Evolutionary conservation across 306 rosid species (phyloP).

Genomic region (Sicyos edulis): DNA sequence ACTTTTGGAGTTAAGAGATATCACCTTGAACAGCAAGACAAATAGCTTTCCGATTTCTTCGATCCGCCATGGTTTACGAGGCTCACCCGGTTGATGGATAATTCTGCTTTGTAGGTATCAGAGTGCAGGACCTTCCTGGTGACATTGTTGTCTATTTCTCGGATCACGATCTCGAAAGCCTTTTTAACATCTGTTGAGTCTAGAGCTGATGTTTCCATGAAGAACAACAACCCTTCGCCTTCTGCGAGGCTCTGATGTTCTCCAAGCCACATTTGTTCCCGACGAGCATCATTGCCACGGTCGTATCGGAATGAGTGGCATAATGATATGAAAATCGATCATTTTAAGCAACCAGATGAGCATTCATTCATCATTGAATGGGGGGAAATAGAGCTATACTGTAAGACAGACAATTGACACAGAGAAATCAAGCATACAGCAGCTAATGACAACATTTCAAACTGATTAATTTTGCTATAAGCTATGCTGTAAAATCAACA

Average conservation of each 20-base stretch:
- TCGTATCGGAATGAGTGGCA: constrained; percentile 90
- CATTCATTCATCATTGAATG: neutral
- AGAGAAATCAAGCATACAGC: neutral
- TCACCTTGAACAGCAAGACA: constrained; percentile 84
- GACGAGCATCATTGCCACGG: constrained; percentile 82
- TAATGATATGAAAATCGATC: constrained; percentile 18
- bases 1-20: neutral
- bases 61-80: constrained; percentile 56
- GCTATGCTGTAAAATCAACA: neutral
- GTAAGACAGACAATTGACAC: neutral
- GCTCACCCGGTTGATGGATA: constrained; percentile 80
- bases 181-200: constrained; percentile 74
- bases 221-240: constrained; percentile 80
- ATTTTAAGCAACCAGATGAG: neutral
- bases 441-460: neutral
- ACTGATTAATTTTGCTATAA: neutral
- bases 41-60: constrained; percentile 44
- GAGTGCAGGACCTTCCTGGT: constrained; percentile 91
- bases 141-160: constrained; percentile 78
- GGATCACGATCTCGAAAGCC: constrained; percentile 79
- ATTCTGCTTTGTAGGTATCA: constrained; percentile 83
- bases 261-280: constrained; percentile 88
- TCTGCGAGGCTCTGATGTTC: constrained; percentile 75
- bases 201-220: constrained; percentile 93
- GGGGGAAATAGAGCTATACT: neutral